phyloP scores from a whole-genome alignment of 805 yeast genomes.

The Starmerella scarabaei region DNA sequence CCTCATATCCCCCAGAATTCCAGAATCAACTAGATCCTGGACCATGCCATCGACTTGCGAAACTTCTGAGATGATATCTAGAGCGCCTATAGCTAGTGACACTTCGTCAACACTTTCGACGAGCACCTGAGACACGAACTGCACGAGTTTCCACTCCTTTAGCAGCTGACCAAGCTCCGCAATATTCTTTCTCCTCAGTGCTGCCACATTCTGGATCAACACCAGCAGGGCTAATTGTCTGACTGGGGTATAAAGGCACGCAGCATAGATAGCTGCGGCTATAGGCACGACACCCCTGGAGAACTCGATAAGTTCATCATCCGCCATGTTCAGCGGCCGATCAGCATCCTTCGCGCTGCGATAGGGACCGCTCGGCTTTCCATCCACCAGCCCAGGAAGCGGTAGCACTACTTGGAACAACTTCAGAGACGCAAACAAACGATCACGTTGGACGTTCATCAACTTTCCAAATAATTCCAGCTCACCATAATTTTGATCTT shows the following conservation, averaged over 20 bases:
- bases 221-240: conserved; percentile 16
- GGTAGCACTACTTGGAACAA: conserved; percentile 15
- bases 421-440: conserved; percentile 10
- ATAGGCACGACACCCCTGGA: conserved; percentile 6
- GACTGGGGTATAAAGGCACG: conserved; percentile 12
- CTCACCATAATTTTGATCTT: background rate
- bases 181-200: background rate
- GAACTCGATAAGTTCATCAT: conserved; percentile 3
- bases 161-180: background rate
- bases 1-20: conserved; percentile 6
- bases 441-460: conserved; percentile 16
- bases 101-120: conserved; percentile 14
- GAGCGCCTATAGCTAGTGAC: conserved; percentile 12
- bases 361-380: conserved; percentile 15
- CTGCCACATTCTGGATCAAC: conserved; percentile 19
- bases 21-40: conserved; percentile 5
- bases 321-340: background rate
- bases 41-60: conserved; percentile 1
- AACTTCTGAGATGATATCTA: conserved; percentile 18
- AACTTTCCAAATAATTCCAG: conserved; percentile 8
- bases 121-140: conserved; percentile 11
- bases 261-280: conserved; percentile 13
- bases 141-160: conserved; percentile 5
- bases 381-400: conserved; percentile 5
- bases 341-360: background rate